Evolutionary conservation across 768 basidiomycete genomes (phyloP), one percentile per base, ranked within the genome.

Genomic region (Kwoniella newhampshirensis): DNA sequence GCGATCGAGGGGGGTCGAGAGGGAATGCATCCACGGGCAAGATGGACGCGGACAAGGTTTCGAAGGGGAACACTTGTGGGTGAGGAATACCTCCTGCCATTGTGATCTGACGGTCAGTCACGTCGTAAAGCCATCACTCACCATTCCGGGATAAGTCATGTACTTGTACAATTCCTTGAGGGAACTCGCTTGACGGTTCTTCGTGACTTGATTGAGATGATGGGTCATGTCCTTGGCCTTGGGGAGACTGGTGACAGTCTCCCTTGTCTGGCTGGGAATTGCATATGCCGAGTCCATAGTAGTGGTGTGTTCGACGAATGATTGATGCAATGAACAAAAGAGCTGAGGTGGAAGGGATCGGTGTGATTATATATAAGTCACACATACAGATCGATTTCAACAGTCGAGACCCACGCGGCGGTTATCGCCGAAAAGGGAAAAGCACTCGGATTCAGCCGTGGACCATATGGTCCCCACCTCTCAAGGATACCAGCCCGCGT

Each of bases 61-160:
- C 80, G 69, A 87, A 87, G 1, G 77, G 77, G 62, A 77, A 90
- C 71, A 85, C 86, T 0, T 80, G 81, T 7, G 87, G 83, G 59
- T 79, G 80, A 0, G 89, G 88, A 23, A 87, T 67, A 11, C 88
- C 88, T 67, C 87, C 87, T n/a, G 86, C 86, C 59, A 90, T 77
- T 47, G 73, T 77, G 48, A 88, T 81, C 60, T 58, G 32, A 27
- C 3, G 15, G 25, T 41, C 23, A 3, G 12, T 12, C 25, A n/a
- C 15, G 23, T 57, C 51, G 39, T 82, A 83, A 23, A 82, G 21
- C 12, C 59, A 9, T 47, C 53, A 37, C 48, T 27, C 57, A 61
- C n/a, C 60, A 62, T 58, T 36, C 83, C 84, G 17, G 83, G 82
- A 37, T 77, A 78, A 2, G 76, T 77, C 57, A 80, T 78, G 73